These are phyloP conservation scores for Scutellaria barbata DNA, from an alignment of 257 asterid species.

Conservation along the genomic window DNA sequence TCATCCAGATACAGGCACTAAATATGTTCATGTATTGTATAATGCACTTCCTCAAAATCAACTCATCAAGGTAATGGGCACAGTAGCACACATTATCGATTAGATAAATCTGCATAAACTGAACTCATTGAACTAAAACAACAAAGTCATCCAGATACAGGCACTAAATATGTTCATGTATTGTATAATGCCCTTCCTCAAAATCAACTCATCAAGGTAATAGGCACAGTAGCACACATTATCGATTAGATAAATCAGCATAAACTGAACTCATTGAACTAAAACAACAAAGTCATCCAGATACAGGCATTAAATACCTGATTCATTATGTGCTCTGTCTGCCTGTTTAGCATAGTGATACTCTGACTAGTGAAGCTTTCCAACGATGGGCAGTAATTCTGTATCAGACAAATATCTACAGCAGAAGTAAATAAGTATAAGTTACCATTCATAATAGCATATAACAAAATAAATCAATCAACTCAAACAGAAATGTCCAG, in stretches of 20 bases:
- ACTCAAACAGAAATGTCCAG: constrained; percentile 24
- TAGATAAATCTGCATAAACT: constrained; percentile 16
- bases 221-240: neutral
- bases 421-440: constrained; percentile 25
- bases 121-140: constrained; percentile 10
- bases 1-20: no score
- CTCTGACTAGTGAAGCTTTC: constrained; percentile 89
- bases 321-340: constrained; percentile 73
- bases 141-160: neutral
- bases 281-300: neutral
- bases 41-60: constrained; percentile 19
- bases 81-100: neutral
- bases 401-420: constrained; percentile 70
- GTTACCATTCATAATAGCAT: constrained; percentile 26
- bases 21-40: neutral
- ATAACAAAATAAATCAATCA: constrained; percentile 10
- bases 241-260: constrained; percentile 17
- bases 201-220: constrained; percentile 21
- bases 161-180: constrained; percentile 13
- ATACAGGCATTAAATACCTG: constrained; percentile 60
- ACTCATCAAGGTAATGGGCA: constrained; percentile 11
- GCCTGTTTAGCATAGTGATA: constrained; percentile 87
- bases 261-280: constrained; percentile 12
- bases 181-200: constrained; percentile 7
- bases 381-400: constrained; percentile 81